Conservation (phyloP, 2,329 filamentous ascomycete species). For the Xylaria digitata region DNA sequence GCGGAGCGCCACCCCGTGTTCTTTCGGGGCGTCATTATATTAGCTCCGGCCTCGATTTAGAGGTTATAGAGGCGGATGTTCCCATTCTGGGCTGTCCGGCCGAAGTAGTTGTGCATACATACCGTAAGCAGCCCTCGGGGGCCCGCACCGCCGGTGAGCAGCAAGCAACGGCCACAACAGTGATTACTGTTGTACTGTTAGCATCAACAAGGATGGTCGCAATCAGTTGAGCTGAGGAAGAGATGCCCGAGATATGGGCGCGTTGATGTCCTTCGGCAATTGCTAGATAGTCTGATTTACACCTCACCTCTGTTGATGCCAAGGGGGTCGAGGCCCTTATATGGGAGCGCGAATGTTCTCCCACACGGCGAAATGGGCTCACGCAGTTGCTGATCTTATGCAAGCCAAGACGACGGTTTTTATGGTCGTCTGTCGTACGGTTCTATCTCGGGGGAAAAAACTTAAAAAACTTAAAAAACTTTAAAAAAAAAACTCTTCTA, state of each 20-base stretch:
- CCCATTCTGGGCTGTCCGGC: conserved; percentile 11
- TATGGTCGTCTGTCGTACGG: background rate
- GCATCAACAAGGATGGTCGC: background rate
- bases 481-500: background rate
- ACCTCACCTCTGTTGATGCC: conserved; percentile 12
- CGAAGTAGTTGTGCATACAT: background rate
- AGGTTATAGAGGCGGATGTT: background rate
- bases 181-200: conserved; percentile 8
- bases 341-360: background rate
- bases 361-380: conserved; percentile 5
- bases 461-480: no score
- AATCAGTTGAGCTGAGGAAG: background rate
- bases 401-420: conserved; percentile 19
- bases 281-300: background rate
- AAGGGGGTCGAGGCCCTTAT: conserved; percentile 20
- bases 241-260: background rate
- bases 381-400: conserved; percentile 17
- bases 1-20: conserved; percentile 21
- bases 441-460: no score
- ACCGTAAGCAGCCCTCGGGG: background rate
- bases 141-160: background rate
- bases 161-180: background rate
- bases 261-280: background rate
- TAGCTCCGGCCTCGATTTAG: conserved; percentile 31
- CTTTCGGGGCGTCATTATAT: conserved; percentile 18